Percentiles rank a stretch among this genome's conserved stretches.
phyloP scores from a whole-genome alignment of 2,329 filamentous ascomycete genomes.

The Calcarisporium arbuscula region DNA sequence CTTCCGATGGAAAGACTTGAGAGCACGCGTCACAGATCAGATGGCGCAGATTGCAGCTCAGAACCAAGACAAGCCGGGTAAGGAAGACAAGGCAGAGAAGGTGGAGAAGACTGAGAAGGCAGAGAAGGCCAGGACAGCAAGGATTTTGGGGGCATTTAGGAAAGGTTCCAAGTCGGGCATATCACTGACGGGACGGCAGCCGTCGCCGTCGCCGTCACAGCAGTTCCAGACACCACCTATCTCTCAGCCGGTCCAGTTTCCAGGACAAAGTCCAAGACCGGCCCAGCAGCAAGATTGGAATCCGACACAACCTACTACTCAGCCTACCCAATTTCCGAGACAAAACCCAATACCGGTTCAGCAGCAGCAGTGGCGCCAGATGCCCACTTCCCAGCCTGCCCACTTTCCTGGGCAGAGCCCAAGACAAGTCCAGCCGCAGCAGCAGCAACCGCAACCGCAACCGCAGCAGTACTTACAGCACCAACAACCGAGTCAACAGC shows the following conservation, averaged over 20 bases:
- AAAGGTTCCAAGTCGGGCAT: slow-evolving; percentile 24
- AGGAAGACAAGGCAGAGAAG: slow-evolving; percentile 7
- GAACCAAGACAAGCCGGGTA: slow-evolving; percentile 7
- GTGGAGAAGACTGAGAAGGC: slow-evolving; percentile 6
- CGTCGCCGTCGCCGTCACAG: no score
- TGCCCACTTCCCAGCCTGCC: not conserved
- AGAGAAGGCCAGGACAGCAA: slow-evolving; percentile 15
- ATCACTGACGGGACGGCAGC: no score
- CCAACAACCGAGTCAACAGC: not conserved
- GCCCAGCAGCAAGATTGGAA: not conserved
- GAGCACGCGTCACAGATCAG: slow-evolving; percentile 24
- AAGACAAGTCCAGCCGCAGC: slow-evolving; percentile 3
- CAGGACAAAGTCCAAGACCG: no score
- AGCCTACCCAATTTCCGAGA: slow-evolving; percentile 1
- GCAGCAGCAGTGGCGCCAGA: no score
- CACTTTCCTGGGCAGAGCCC: not conserved
- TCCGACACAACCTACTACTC: not conserved
- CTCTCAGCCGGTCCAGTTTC: no score
- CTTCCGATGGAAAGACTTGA: slow-evolving; percentile 27
- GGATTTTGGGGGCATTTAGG: slow-evolving; percentile 25
- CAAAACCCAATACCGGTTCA: no score
- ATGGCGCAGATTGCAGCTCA: slow-evolving; percentile 11
- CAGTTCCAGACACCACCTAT: no score
- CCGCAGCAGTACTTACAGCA: slow-evolving; percentile 3
- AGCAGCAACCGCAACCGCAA: slow-evolving; percentile 14